Evolutionary conservation across 345 rosid genomes (phyloP).

Genomic region (Populus simonii): DNA sequence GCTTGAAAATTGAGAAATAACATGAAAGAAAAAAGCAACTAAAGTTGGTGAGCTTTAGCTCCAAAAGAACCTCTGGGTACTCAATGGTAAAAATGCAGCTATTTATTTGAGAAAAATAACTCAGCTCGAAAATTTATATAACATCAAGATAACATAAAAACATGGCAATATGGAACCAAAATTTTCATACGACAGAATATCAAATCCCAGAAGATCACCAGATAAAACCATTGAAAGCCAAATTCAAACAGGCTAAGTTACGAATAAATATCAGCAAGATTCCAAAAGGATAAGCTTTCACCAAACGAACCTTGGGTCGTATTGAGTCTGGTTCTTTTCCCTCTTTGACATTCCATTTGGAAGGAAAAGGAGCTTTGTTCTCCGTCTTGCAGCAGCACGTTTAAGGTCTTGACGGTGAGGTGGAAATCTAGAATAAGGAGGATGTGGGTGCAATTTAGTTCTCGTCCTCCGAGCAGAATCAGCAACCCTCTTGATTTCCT

Average conservation of each 20-base stretch:
- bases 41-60: neutral
- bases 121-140: no score
- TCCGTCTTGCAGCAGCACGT: constrained; percentile 55
- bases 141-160: neutral
- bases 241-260: neutral
- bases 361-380: constrained; percentile 56
- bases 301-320: constrained; percentile 37
- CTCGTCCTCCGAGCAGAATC: constrained; percentile 72
- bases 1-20: neutral
- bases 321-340: constrained; percentile 55
- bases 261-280: neutral
- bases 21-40: neutral
- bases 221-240: neutral
- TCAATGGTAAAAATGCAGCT: neutral
- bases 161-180: neutral
- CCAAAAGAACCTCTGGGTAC: neutral
- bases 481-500: constrained; percentile 72
- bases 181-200: neutral
- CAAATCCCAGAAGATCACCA: neutral
- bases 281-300: neutral
- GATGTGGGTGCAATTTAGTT: constrained; percentile 33
- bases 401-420: constrained; percentile 35
- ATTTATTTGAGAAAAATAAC: neutral
- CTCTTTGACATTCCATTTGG: constrained; percentile 76
- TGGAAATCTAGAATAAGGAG: constrained; percentile 40